A percentile compares a stretch with the other conserved stretches of the same genome.
These are phyloP conservation scores for Amniculicola lignicola DNA, from an alignment of 495 filamentous ascomycete genomes.

Conservation along the genomic window DNA sequence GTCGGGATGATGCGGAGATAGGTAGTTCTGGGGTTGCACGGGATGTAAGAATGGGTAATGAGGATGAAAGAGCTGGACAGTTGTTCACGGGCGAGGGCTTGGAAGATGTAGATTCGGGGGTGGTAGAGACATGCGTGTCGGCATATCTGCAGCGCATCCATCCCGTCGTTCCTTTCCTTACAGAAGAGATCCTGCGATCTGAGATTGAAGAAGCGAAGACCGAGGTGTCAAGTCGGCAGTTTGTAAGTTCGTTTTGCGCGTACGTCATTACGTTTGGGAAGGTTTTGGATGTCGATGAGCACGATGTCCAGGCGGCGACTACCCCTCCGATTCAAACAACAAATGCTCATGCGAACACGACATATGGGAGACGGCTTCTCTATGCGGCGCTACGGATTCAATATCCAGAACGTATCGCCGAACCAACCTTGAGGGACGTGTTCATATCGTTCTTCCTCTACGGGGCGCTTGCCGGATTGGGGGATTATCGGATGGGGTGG, in stretches of 20 bases:
- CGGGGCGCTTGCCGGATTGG: constrained; percentile 9
- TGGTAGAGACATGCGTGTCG: constrained; percentile 2
- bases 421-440: neutral
- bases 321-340: no score
- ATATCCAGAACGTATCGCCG: neutral
- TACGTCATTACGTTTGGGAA: constrained; percentile 19
- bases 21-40: neutral
- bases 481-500: constrained; percentile 16
- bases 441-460: constrained; percentile 24
- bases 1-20: neutral
- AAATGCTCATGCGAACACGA: neutral
- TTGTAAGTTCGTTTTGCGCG: constrained; percentile 17
- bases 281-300: neutral
- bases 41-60: neutral
- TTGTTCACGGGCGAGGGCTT: neutral
- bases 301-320: no score
- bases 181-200: neutral
- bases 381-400: constrained; percentile 1
- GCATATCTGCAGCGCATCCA: constrained; percentile 5
- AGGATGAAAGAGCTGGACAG: neutral
- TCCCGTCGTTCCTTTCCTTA: constrained; percentile 17
- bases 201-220: neutral
- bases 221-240: constrained; percentile 1
- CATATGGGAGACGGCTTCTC: neutral
- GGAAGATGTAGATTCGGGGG: neutral